A percentile compares a stretch with the other conserved stretches of the same genome.
Evolutionary conservation across 2,329 filamentous ascomycete species (phyloP).

Genomic region (Scleromitrula shiraiana): DNA sequence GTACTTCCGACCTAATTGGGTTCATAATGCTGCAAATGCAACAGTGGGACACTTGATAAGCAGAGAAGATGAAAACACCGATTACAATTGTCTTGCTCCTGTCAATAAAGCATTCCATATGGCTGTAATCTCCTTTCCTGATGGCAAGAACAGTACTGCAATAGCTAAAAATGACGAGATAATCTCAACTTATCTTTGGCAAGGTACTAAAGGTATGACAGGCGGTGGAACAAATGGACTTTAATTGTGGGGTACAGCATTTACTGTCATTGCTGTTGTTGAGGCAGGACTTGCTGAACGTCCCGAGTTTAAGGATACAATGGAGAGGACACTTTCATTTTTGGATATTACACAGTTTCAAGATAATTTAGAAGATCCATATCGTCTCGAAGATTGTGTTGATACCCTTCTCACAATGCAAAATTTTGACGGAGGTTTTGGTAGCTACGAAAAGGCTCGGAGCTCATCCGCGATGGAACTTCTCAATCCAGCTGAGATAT

Average conservation of each 20-base stretch:
- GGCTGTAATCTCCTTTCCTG: neutral
- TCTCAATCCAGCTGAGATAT: neutral
- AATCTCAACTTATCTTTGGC: neutral
- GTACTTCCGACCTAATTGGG: neutral
- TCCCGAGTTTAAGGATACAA: neutral
- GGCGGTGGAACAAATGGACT: neutral
- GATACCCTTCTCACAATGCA: neutral
- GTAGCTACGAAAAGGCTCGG: neutral
- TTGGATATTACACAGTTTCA: neutral
- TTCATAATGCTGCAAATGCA: neutral
- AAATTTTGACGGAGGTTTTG: neutral
- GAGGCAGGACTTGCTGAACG: neutral
- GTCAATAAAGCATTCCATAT: neutral
- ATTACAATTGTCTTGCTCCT: neutral
- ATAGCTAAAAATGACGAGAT: neutral
- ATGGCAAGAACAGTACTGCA: neutral
- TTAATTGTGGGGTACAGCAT: slow-evolving; percentile 3
- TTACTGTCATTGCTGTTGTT: neutral
- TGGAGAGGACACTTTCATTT: neutral
- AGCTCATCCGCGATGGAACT: neutral
- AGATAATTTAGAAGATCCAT: neutral
- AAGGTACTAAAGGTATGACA: neutral
- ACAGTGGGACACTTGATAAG: neutral
- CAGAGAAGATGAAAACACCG: neutral
- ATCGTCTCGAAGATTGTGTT: slow-evolving; percentile 3